Percentiles rank a stretch among this genome's conserved stretches.
Evolutionary conservation across 768 basidiomycete genomes (phyloP).

Genomic region (Porpolomopsis calyptriformis): DNA sequence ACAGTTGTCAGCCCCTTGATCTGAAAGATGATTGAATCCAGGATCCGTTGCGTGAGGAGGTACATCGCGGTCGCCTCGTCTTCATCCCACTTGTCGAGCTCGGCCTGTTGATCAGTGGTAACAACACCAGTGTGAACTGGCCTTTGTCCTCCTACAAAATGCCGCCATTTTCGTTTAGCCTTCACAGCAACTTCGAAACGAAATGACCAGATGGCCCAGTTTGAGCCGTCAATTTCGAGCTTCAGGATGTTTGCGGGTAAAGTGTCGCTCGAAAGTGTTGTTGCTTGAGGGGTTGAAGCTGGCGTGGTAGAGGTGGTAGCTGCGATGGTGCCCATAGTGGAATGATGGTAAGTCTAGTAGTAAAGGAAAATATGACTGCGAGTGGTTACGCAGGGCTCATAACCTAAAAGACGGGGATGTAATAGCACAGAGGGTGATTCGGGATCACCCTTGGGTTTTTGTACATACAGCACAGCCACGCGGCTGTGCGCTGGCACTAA

Average conservation of each 20-base stretch:
- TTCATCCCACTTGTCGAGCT: slow-evolving; percentile 21
- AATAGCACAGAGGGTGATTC: too few relatives aligned
- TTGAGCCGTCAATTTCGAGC: slow-evolving; percentile 21
- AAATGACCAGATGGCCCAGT: slow-evolving; percentile 23
- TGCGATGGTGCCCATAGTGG: too few relatives aligned
- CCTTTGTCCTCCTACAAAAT: slow-evolving; percentile 17
- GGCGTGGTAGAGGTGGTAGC: too few relatives aligned
- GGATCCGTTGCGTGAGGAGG: slow-evolving; percentile 24
- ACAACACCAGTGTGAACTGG: slow-evolving; percentile 7
- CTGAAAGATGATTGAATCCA: slow-evolving; percentile 21
- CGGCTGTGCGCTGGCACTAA: too few relatives aligned
- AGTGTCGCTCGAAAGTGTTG: background rate
- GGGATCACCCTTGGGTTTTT: too few relatives aligned
- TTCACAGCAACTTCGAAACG: slow-evolving; percentile 20
- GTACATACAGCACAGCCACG: too few relatives aligned
- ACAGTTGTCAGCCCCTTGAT: slow-evolving; percentile 17
- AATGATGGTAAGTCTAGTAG: too few relatives aligned
- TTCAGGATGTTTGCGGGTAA: slow-evolving; percentile 21
- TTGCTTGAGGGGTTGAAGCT: too few relatives aligned
- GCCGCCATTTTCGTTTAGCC: slow-evolving; percentile 21
- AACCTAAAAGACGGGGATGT: too few relatives aligned
- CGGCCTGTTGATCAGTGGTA: slow-evolving; percentile 4
- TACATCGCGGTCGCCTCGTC: slow-evolving; percentile 23
- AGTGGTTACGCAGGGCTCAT: too few relatives aligned
- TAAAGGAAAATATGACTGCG: too few relatives aligned